These are phyloP conservation scores for Phytophthora ramorum DNA, from an alignment of 352 stramenopile species.

Conservation along the genomic window DNA sequence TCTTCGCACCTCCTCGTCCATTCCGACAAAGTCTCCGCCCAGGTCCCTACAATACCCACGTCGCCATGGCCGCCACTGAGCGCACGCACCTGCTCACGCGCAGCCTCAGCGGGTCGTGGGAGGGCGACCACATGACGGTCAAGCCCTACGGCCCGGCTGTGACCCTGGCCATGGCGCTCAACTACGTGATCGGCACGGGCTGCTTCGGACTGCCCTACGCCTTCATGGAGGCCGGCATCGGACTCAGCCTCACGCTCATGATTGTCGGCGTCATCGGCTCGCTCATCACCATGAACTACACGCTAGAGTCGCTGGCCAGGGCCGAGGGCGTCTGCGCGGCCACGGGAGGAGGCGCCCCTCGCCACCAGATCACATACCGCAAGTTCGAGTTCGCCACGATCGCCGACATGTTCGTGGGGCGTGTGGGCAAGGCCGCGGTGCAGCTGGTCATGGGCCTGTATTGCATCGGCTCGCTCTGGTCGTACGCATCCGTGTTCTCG, in stretches of 20 bases:
- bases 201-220: conserved; percentile 86
- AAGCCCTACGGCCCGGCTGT: conserved; percentile 76
- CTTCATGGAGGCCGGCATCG: conserved; percentile 77
- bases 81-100: conserved; percentile 31
- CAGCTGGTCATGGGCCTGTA: conserved; percentile 81
- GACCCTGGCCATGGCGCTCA: conserved; percentile 84
- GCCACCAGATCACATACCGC: conserved; percentile 82
- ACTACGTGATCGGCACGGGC: conserved; percentile 89
- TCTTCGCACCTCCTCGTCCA: conserved; percentile 19
- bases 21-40: conserved; percentile 22
- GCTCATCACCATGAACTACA: conserved; percentile 90
- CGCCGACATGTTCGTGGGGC: conserved; percentile 84
- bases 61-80: conserved; percentile 32
- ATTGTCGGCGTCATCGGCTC: conserved; percentile 67
- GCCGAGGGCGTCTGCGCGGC: conserved; percentile 78
- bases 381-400: conserved; percentile 89
- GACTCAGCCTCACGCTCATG: conserved; percentile 67
- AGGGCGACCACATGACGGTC: conserved; percentile 50
- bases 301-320: conserved; percentile 79
- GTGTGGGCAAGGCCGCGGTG: conserved; percentile 66
- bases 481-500: conserved; percentile 87
- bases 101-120: conserved; percentile 38
- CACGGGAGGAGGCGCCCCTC: conserved; percentile 50
- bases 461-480: conserved; percentile 83
- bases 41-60: background rate